Evolutionary conservation across 495 filamentous ascomycete genomes (phyloP).

Genomic region (Penicillium parvum): DNA sequence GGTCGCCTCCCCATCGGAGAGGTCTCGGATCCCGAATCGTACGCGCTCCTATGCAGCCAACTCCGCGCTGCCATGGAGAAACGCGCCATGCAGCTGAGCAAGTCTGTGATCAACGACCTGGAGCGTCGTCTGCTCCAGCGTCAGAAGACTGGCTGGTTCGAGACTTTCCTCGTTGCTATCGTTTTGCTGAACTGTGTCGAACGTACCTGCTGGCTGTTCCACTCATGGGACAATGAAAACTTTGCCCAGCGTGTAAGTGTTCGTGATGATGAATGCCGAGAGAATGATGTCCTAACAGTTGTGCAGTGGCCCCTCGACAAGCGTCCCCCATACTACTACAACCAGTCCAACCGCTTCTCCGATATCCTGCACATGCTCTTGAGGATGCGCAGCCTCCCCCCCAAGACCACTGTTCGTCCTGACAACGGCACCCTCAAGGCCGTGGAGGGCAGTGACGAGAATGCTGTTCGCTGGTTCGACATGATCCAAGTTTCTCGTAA

Average conservation of each 20-base stretch:
- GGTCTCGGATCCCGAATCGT: conserved; percentile 41
- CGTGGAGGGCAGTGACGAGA: conserved; percentile 49
- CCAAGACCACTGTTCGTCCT: conserved; percentile 50
- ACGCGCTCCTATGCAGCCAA: conserved; percentile 59
- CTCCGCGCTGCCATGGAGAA: conserved; percentile 71
- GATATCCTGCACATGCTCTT: conserved; percentile 72
- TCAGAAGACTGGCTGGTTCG: conserved; percentile 65
- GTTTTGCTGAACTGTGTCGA: conserved; percentile 77
- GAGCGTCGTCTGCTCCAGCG: conserved; percentile 70
- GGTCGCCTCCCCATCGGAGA: conserved; percentile 44
- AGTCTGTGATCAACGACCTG: conserved; percentile 66
- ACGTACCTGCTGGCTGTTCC: conserved; percentile 79
- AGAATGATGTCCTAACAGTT: neutral
- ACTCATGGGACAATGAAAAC: conserved; percentile 62
- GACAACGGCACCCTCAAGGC: conserved; percentile 51
- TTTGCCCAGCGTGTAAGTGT: conserved; percentile 38
- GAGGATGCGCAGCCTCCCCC: conserved; percentile 65
- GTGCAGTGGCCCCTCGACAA: conserved; percentile 67
- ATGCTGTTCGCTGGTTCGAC: conserved; percentile 56
- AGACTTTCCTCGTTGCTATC: conserved; percentile 69
- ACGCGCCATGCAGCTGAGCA: conserved; percentile 60
- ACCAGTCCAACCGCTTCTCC: conserved; percentile 68
- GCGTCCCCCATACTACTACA: conserved; percentile 57
- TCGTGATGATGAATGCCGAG: neutral
- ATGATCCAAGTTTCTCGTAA: conserved; percentile 56